Evolutionary conservation across 768 basidiomycete genomes (phyloP).

Genomic region (Amanita pallidorosea): DNA sequence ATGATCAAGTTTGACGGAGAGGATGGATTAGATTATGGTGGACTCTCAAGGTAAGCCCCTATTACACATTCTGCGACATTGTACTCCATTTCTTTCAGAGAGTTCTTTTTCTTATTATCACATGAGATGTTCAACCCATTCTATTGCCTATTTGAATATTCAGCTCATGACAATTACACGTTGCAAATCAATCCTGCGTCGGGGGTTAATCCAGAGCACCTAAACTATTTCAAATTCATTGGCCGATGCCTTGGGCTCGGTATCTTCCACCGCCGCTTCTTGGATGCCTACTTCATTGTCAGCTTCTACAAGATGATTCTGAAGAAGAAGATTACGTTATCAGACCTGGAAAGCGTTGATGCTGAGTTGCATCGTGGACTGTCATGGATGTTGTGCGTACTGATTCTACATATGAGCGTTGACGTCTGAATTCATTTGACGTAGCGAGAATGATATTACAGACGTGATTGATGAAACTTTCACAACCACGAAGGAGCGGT

Average conservation of each 20-base stretch:
- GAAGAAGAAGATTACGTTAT: constrained; percentile 91
- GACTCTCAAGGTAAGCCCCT: constrained; percentile 72
- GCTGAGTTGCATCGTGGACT: constrained; percentile 89
- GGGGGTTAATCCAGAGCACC: constrained; percentile 95
- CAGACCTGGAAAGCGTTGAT: constrained; percentile 95
- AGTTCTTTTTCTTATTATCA: constrained; percentile 99
- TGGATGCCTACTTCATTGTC: constrained; percentile 99
- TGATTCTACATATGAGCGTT: background rate
- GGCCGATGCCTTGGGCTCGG: constrained; percentile 91
- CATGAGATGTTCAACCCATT: constrained; percentile 99
- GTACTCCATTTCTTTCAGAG: constrained; percentile 36
- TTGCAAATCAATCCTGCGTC: constrained; percentile 99
- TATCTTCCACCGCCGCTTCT: constrained; percentile 98
- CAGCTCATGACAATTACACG: constrained; percentile 99
- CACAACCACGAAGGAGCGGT: constrained; percentile 93
- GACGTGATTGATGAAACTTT: constrained; percentile 98
- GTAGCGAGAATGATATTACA: constrained; percentile 94
- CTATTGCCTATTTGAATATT: constrained; percentile 99
- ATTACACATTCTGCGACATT: background rate
- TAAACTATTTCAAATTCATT: constrained; percentile 99
- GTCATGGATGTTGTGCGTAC: constrained; percentile 94
- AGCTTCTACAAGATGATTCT: constrained; percentile 99
- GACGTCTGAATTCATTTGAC: background rate
- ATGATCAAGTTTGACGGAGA: constrained; percentile 99
- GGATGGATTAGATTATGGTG: constrained; percentile 98